Evolutionary conservation across 441 rosid species (phyloP).

Genomic region (Pelargonium cotyledonis): DNA sequence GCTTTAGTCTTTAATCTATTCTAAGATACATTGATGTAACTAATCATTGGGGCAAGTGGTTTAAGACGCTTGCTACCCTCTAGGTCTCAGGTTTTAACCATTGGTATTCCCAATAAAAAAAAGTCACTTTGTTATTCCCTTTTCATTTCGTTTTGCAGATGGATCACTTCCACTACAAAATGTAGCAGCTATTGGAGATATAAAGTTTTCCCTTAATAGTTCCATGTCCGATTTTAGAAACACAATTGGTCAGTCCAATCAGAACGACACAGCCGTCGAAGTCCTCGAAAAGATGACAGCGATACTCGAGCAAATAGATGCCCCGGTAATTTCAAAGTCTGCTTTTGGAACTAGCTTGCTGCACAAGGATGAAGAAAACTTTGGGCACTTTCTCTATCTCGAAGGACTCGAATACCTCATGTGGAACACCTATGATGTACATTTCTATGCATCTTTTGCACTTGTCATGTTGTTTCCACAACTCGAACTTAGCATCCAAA

Average conservation of each 20-base stretch:
- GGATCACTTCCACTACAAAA: neutral
- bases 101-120: no score
- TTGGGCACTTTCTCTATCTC: conserved; percentile 24
- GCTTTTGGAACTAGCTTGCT: conserved; percentile 3
- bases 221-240: neutral
- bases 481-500: conserved; percentile 25
- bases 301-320: neutral
- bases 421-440: conserved; percentile 27
- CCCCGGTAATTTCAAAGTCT: neutral
- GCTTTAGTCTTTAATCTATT: neutral
- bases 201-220: neutral
- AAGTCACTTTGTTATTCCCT: no score
- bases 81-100: no score
- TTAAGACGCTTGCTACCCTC: no score
- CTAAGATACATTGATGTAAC: no score
- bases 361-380: conserved; percentile 15
- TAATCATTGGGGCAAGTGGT: no score
- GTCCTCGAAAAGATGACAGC: neutral
- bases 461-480: conserved; percentile 23
- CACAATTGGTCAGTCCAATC: neutral
- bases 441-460: conserved; percentile 27
- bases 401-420: conserved; percentile 27
- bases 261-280: neutral
- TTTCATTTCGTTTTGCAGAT: neutral
- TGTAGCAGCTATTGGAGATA: neutral